Evolutionary conservation across 1,284 basidiomycete species (phyloP), one percentile per base, ranked within the genome.

Genomic region (Apiotrichum brassicae): DNA sequence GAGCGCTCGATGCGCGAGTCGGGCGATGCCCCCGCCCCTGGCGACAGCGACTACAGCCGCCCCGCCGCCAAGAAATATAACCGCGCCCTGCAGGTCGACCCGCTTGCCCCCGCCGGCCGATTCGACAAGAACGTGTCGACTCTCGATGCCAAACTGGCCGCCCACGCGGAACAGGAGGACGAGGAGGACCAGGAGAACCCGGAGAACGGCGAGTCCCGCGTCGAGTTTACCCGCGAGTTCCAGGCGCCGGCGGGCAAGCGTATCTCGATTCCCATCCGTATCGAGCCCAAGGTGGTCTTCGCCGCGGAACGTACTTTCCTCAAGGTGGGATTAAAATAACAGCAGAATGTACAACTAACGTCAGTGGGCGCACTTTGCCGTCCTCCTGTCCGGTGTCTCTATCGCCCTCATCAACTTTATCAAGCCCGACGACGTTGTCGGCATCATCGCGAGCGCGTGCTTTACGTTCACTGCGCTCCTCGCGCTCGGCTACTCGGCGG

Each of bases 261-360:
- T 58, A 92, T 98, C 52, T 82, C 90, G 1, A 81, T 98, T 1
- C 93, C 94, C 30, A 85, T 98, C 28, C 82, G 94, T 45, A 81
- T 98, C 49, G 94, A 98, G 74, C 94, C 94, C 32, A 98, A 98
- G 75, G 70, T 73, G 37, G 95, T 95, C 68, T 98, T 97, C 70
- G 94, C 94, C 3, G 87, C 88, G 40, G 94, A 92, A 84, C 59
- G 72, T 32, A 74, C 72, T 2, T 74, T 74, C 63, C 56, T 73
- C 43, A 88, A 85, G 28, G 28, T 30, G 28, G 14, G 28, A 9
- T 11, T 11, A 30, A 6, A 30, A 14, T 30, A 14, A n/a, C n/a
- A n/a, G n/a, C n/a, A 11, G 28, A 9, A 2, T 30, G 9, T 14
- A 2, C 9, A 2, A 14, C 28, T 30, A 14, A 30, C 28, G 14